Evolutionary conservation across 2,329 filamentous ascomycete genomes (phyloP).

Genomic region (Didymella segeticola): DNA sequence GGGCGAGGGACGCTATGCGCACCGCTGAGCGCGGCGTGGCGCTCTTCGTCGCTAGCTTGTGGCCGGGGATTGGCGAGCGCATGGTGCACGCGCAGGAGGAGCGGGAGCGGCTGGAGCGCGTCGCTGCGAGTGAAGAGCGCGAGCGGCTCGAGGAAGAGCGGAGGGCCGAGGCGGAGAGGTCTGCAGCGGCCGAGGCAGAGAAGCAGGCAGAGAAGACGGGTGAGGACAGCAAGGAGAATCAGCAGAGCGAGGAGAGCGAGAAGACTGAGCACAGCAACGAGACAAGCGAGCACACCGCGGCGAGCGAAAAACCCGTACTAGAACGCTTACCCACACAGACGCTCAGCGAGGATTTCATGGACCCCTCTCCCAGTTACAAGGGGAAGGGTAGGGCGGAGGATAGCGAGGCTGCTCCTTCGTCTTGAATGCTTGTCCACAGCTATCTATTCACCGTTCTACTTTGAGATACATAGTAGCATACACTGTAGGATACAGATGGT

Average conservation of each 20-base stretch:
- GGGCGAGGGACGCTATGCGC: conserved; percentile 48
- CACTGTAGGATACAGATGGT: too few relatives aligned
- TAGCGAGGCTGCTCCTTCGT: background rate
- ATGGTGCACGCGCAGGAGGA: conserved; percentile 64
- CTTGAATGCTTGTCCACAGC: too few relatives aligned
- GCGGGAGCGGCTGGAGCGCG: conserved; percentile 45
- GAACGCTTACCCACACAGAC: conserved; percentile 17
- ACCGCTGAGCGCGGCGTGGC: conserved; percentile 62
- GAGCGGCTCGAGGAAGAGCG: conserved; percentile 28
- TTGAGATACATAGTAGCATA: too few relatives aligned
- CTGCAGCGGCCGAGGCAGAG: conserved; percentile 14
- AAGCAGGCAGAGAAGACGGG: conserved; percentile 9
- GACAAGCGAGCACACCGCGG: background rate
- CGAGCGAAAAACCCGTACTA: conserved; percentile 8
- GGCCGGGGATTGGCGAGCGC: conserved; percentile 67
- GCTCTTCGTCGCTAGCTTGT: conserved; percentile 68
- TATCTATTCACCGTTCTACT: too few relatives aligned
- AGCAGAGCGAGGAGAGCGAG: conserved; percentile 23
- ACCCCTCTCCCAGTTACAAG: conserved; percentile 14
- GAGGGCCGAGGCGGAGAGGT: conserved; percentile 7
- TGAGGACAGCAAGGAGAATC: conserved; percentile 10
- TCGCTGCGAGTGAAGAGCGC: conserved; percentile 34
- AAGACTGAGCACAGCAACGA: too few relatives aligned
- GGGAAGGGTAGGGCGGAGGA: conserved; percentile 25
- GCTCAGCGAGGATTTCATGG: conserved; percentile 8